phyloP scores from a whole-genome alignment of 768 basidiomycete species.

The Hortiboletus flavorubellus region DNA sequence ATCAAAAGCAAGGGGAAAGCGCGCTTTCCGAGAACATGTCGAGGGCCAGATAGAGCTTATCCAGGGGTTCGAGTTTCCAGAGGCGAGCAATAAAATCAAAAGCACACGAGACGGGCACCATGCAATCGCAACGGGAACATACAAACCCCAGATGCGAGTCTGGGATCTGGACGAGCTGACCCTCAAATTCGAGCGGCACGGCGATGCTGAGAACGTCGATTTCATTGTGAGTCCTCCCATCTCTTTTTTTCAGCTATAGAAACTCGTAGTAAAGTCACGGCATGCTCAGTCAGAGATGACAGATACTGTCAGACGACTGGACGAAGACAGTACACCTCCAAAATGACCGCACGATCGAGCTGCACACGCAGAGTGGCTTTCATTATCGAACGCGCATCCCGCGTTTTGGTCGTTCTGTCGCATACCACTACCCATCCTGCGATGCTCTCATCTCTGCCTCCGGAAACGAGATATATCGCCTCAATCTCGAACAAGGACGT shows the following conservation, averaged over 20 bases:
- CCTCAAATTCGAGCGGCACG: constrained; percentile 93
- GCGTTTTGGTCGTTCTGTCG: constrained; percentile 86
- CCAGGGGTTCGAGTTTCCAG: constrained; percentile 96
- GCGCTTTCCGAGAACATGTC: constrained; percentile 64
- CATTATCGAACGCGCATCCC: constrained; percentile 95
- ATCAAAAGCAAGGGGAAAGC: constrained; percentile 52
- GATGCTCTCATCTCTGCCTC: constrained; percentile 84
- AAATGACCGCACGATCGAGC: constrained; percentile 88
- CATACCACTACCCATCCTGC: constrained; percentile 92
- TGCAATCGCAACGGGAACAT: constrained; percentile 91
- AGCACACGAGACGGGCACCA: constrained; percentile 90
- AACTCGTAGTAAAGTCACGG: background rate
- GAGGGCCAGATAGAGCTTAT: constrained; percentile 88
- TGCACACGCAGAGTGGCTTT: constrained; percentile 92
- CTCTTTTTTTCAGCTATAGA: background rate
- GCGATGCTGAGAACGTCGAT: constrained; percentile 96
- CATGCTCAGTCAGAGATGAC: constrained; percentile 8
- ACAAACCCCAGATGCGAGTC: constrained; percentile 96
- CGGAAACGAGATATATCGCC: constrained; percentile 84
- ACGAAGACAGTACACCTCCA: constrained; percentile 97
- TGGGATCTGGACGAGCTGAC: constrained; percentile 94
- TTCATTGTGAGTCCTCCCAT: constrained; percentile 69
- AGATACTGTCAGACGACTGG: constrained; percentile 98
- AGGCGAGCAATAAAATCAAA: constrained; percentile 89
- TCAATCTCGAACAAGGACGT: constrained; percentile 93